Conservation (phyloP, 306 rosid species). For the Quercus alba region DNA sequence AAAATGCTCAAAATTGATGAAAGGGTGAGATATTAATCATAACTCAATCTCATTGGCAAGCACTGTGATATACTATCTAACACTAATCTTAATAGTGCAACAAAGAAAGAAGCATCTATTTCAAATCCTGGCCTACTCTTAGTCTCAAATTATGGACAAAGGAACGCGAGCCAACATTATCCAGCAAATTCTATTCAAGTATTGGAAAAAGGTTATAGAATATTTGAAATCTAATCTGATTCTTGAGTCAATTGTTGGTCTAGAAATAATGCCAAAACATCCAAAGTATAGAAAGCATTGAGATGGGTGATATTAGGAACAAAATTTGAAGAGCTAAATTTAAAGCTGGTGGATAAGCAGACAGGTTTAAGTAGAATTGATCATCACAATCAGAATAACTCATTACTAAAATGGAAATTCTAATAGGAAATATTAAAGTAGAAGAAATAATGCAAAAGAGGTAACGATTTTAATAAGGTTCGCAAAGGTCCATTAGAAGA, state of each 20-base stretch:
- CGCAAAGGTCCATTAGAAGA: neutral
- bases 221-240: neutral
- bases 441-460: neutral
- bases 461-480: neutral
- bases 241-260: neutral
- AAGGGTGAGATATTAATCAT: neutral
- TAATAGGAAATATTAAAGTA: neutral
- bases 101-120: neutral
- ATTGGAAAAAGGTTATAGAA: neutral
- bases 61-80: neutral
- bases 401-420: neutral
- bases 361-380: neutral
- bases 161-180: neutral
- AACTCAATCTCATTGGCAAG: neutral
- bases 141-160: neutral
- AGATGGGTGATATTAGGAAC: neutral
- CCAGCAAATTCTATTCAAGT: neutral
- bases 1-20: neutral
- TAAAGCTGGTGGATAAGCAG: neutral
- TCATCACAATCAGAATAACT: neutral
- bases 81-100: neutral
- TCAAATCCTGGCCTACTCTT: neutral
- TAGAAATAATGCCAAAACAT: neutral
- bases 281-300: neutral
- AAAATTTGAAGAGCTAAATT: neutral